These are phyloP conservation scores for Xanthoconium stramineum DNA, from an alignment of 768 basidiomycete species.

Conservation along the genomic window DNA sequence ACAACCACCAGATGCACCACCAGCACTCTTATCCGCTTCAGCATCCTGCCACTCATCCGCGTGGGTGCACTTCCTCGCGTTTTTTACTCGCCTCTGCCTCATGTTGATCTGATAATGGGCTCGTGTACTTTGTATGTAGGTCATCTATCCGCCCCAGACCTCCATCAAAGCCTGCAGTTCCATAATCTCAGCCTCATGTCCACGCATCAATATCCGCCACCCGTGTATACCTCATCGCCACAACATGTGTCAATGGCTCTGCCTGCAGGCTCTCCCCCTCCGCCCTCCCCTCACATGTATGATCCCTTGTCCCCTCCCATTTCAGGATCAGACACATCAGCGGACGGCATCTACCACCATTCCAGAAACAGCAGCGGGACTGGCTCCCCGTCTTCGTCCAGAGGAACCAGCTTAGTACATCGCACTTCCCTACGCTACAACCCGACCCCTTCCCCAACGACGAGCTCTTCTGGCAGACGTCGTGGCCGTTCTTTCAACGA, in stretches of 20 bases:
- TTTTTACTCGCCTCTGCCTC: constrained; percentile 43
- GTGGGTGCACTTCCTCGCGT: constrained; percentile 58
- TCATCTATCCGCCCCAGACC: constrained; percentile 61
- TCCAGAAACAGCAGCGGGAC: constrained; percentile 71
- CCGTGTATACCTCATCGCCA: constrained; percentile 58
- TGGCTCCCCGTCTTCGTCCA: constrained; percentile 75
- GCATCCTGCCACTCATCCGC: constrained; percentile 61
- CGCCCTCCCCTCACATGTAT: constrained; percentile 75
- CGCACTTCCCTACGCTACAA: constrained; percentile 68
- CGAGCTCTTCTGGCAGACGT: constrained; percentile 66
- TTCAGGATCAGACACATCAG: constrained; percentile 88
- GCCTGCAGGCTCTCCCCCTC: constrained; percentile 66
- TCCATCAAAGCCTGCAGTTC: constrained; percentile 64
- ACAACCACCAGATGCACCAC: constrained; percentile 45
- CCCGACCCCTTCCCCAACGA: constrained; percentile 76
- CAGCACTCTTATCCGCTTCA: constrained; percentile 54
- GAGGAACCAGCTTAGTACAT: constrained; percentile 74
- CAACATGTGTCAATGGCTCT: constrained; percentile 69
- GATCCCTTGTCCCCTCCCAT: constrained; percentile 82
- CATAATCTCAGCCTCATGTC: constrained; percentile 64
- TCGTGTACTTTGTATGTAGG: constrained; percentile 52
- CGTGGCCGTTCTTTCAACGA: constrained; percentile 66
- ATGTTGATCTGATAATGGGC: constrained; percentile 66
- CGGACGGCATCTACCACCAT: constrained; percentile 74
- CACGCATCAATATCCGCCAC: constrained; percentile 59